phyloP scores from a whole-genome alignment of 108 stramenopile genomes.

The Discostella pseudostelligera region DNA sequence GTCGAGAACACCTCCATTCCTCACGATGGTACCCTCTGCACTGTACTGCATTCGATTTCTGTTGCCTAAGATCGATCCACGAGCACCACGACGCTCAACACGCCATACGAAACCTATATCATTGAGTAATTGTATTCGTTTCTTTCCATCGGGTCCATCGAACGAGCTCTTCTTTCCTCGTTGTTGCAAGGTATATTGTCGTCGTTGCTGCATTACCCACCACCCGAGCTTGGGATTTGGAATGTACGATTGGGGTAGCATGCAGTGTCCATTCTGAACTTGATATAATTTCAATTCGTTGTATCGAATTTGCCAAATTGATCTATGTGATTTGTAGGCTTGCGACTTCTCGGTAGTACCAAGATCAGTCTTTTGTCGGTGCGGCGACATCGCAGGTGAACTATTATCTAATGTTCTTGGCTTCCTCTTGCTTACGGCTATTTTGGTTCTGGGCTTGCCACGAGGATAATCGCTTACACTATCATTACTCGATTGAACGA shows the following conservation, averaged over 20 bases:
- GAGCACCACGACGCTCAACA: conserved; percentile 16
- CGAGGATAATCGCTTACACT: too few relatives aligned
- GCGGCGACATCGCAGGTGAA: neutral
- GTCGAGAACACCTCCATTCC: neutral
- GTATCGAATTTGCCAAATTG: conserved; percentile 19
- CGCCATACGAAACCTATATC: conserved; percentile 29
- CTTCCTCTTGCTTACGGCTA: neutral
- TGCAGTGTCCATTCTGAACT: conserved; percentile 48
- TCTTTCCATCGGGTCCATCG: neutral
- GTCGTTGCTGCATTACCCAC: conserved; percentile 62
- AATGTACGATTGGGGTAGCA: conserved; percentile 49
- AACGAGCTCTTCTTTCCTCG: conserved; percentile 26
- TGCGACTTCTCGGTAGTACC: neutral
- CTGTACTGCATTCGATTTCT: neutral
- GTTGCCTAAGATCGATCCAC: neutral
- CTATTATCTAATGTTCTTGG: neutral
- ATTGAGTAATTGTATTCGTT: conserved; percentile 18
- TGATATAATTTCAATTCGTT: conserved; percentile 39
- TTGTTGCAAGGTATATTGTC: conserved; percentile 43
- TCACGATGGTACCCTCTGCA: neutral
- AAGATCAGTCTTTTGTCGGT: neutral
- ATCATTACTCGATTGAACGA: neutral
- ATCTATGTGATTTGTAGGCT: conserved; percentile 6
- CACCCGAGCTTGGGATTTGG: conserved; percentile 42
- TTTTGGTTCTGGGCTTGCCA: too few relatives aligned